Base-by-base conservation (phyloP, 2,329 filamentous ascomycete species). In the Ramularia collo-cygni region DNA sequence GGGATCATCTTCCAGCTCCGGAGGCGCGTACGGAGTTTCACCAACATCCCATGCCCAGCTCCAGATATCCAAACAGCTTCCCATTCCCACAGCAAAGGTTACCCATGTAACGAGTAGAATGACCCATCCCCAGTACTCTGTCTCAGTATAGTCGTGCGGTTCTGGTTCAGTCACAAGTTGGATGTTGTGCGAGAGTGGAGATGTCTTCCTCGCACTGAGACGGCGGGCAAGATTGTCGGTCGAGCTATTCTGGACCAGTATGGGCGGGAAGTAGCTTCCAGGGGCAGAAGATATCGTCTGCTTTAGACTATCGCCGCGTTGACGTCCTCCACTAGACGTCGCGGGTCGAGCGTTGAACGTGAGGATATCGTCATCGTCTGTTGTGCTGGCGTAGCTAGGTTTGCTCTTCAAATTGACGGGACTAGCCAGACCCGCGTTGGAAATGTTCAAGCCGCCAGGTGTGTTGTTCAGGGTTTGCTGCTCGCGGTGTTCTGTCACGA, bases 21-120 rank as follows among this genome's bases (percentile, higher is more conserved):
- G 90, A 36, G 90, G 90, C 38, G 90, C 90, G 64, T 95, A 95
- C 0, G 90, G 90, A 24, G 88, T 95, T 63, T 90, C 88, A 32
- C 90, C 90, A 2, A 96, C 90, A 67, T 96, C 90, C 92, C 92
- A 98, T 2, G 92, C 92, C 92, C 92, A 98, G 63, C 82, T 92
- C 92, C 92, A 98, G 15, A 96, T 79, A 15, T 85, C 90, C 32
- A 96, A 74, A 62, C 88, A 95, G 36, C 85, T 94, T 38, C 92
- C 92, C 85, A 98, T 96, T 21, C 92, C 92, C 1, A 92, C 79
- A 14, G 96, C 88, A 61, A 98, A 96, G 17, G 95, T 88, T 31
- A 93, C 68, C 92, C 93, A 98, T 0, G 93, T 98, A 33, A 86
- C 82, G 28, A 84, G 68, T 21, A 98, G 70, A 34, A 98, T 83